These are phyloP conservation scores for Geotrichum fermentans DNA, from an alignment of 1,139 yeast genomes.

Conservation along the genomic window DNA sequence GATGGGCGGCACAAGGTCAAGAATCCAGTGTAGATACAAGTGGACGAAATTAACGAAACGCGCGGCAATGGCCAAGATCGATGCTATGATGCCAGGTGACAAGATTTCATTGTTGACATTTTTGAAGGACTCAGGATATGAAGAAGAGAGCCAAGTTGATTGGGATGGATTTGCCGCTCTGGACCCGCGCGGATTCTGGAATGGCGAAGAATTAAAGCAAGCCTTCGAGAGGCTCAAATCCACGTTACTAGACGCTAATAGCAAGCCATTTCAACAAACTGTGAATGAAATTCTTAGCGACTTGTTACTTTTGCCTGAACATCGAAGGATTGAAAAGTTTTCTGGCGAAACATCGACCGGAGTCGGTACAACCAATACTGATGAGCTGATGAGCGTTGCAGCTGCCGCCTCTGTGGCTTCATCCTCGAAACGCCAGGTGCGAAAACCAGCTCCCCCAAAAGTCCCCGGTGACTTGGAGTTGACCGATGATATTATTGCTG, in stretches of 20 bases:
- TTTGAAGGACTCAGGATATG: slow-evolving; percentile 47
- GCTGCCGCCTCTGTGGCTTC: not conserved
- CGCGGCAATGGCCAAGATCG: slow-evolving; percentile 21
- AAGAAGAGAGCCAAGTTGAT: slow-evolving; percentile 50
- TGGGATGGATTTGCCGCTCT: slow-evolving; percentile 56
- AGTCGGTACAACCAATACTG: not conserved
- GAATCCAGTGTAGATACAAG: slow-evolving; percentile 91
- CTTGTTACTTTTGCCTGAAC: slow-evolving; percentile 9
- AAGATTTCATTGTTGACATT: slow-evolving; percentile 50
- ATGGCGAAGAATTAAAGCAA: slow-evolving; percentile 17
- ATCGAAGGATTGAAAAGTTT: slow-evolving; percentile 8
- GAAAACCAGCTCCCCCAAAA: not conserved
- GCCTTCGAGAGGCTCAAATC: slow-evolving; percentile 13
- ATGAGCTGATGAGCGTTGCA: not conserved
- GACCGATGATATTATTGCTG: slow-evolving; percentile 15
- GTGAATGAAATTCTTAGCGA: slow-evolving; percentile 15
- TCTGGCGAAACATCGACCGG: not conserved
- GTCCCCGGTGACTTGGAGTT: slow-evolving; percentile 1
- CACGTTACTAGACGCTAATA: not conserved
- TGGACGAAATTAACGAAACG: slow-evolving; percentile 74
- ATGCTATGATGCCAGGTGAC: slow-evolving; percentile 44
- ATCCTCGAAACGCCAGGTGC: too few relatives aligned
- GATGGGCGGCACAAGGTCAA: slow-evolving; percentile 81
- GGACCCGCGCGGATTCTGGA: slow-evolving; percentile 29
- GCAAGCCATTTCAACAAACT: slow-evolving; percentile 11